These are phyloP conservation scores for Saccharata proteae DNA, from an alignment of 2,329 filamentous ascomycete genomes.

Conservation along the genomic window DNA sequence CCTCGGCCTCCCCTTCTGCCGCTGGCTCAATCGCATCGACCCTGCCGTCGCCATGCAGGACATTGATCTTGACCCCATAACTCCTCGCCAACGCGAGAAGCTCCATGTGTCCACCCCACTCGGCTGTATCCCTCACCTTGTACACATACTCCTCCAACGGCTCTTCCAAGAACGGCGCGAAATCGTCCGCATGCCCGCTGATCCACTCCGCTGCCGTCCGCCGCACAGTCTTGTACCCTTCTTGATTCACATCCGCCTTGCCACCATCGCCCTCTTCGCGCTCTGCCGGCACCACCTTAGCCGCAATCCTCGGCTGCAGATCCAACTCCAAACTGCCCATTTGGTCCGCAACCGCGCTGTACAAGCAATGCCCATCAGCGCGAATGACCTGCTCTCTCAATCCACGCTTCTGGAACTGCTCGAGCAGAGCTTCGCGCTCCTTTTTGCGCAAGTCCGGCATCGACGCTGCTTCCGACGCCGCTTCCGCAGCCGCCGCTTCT, in stretches of 20 bases:
- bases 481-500: constrained; percentile 54
- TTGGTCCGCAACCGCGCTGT: constrained; percentile 83
- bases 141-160: constrained; percentile 58
- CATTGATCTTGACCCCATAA: constrained; percentile 69
- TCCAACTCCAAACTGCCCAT: constrained; percentile 37
- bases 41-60: constrained; percentile 70
- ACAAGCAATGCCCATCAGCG: constrained; percentile 91
- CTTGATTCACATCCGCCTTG: constrained; percentile 19
- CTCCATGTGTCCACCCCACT: constrained; percentile 94
- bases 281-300: constrained; percentile 12
- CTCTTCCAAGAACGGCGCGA: constrained; percentile 78
- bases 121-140: constrained; percentile 74
- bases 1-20: constrained; percentile 23
- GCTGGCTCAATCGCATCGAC: constrained; percentile 60
- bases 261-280: constrained; percentile 9
- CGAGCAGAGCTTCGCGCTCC: constrained; percentile 48
- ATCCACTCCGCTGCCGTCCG: constrained; percentile 69
- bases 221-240: constrained; percentile 54
- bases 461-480: constrained; percentile 57
- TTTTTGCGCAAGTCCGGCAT: constrained; percentile 26
- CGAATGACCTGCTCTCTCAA: constrained; percentile 68
- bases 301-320: constrained; percentile 22
- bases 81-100: constrained; percentile 69
- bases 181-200: constrained; percentile 59
- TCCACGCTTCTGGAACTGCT: constrained; percentile 49